Evolutionary conservation across 441 rosid genomes (phyloP), one percentile per base, ranked within the genome.

Genomic region (Macaranga tanarius): DNA sequence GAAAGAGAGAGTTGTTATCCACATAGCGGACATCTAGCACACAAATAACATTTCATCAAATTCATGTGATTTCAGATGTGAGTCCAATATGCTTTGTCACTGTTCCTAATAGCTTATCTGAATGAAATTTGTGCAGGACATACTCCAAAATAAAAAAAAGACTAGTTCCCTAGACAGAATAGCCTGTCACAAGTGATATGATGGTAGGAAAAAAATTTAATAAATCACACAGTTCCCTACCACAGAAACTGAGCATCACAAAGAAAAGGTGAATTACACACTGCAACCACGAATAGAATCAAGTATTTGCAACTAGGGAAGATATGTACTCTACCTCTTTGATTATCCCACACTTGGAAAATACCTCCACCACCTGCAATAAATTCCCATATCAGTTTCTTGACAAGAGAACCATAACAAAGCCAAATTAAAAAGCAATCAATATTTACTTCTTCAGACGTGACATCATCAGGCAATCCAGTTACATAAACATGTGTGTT

Each of bases 281-380:
- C 67, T 11, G 62, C 42, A 50, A 62, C 62, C 51, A 81, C 7
- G 16, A 58, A 54, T 15, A 23, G 34, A 65, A 65, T 16, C 26
- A 65, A 47, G n/a, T 40, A 63, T 57, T 57, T 34, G 23, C 28
- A 65, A 45, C 22, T 28, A 44, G 17, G 11, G 34, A 42, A 12
- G 45, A 61, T 38, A 31, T 22, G 44, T 45, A 64, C 63, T 34
- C 55, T 85, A 93, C 99, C 97, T 93, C 99, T 79, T 91, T 95
- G 72, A 95, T 89, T 82, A 93, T 87, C 74, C 99, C 98, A 66
- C 99, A 95, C 86, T 95, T 95, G 77, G 97, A 89, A 76, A 95
- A 95, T 70, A 86, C 93, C 87, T 89, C 97, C 72, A 80, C 92
- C 76, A 95, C 82, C 98, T 95, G 90, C 83, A 66, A 75, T 20